Evolutionary conservation across 1,284 basidiomycete species (phyloP).

Genomic region (Fereydounia khargensis): DNA sequence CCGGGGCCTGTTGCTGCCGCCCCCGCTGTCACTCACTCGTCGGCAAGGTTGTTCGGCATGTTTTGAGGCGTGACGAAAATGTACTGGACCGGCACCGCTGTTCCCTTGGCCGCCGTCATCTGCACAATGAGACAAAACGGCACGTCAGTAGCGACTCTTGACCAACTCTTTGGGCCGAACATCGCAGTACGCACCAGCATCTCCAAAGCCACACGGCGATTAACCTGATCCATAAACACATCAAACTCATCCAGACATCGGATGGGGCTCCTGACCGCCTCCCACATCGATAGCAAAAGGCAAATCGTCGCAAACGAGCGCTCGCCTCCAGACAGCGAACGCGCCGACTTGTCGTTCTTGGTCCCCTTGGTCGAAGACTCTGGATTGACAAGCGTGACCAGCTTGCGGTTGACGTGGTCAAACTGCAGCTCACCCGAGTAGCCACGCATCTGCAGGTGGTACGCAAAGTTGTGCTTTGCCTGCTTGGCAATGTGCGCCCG

Average conservation of each 20-base stretch:
- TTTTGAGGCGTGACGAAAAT: slow-evolving; percentile 52
- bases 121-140: not conserved
- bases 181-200: slow-evolving; percentile 65
- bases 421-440: slow-evolving; percentile 63
- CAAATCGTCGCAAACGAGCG: slow-evolving; percentile 97
- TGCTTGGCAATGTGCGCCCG: slow-evolving; percentile 3
- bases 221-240: slow-evolving; percentile 93
- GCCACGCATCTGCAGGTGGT: slow-evolving; percentile 77
- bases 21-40: not conserved
- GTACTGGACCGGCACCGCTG: slow-evolving; percentile 43
- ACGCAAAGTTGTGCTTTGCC: slow-evolving; percentile 77
- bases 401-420: slow-evolving; percentile 69
- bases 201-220: slow-evolving; percentile 83
- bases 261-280: slow-evolving; percentile 87
- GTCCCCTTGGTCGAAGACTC: no score
- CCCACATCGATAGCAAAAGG: slow-evolving; percentile 88
- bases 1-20: no score
- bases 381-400: slow-evolving; percentile 68
- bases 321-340: slow-evolving; percentile 78
- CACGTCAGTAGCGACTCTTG: not conserved
- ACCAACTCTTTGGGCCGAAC: not conserved
- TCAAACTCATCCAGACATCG: slow-evolving; percentile 80
- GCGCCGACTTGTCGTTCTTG: slow-evolving; percentile 48
- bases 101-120: no score
- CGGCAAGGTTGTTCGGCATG: slow-evolving; percentile 27